These are phyloP conservation scores for Barnettozyma wickerhamii DNA, from an alignment of 805 yeast species.

Conservation along the genomic window DNA sequence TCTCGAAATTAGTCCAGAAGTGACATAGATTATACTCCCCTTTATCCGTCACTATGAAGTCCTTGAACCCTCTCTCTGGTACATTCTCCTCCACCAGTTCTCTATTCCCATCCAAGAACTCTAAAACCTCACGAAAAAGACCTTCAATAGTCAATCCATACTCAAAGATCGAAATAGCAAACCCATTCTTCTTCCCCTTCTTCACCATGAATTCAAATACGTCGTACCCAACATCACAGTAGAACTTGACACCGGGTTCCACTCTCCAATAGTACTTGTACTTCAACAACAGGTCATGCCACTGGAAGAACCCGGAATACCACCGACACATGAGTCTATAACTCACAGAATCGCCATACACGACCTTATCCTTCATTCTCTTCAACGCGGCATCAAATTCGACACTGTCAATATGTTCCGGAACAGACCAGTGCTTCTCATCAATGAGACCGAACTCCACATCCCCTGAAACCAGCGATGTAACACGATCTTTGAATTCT, in stretches of 20 bases:
- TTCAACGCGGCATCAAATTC: conserved; percentile 63
- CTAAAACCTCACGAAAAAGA: conserved; percentile 44
- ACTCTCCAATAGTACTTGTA: conserved; percentile 93
- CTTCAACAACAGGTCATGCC: conserved; percentile 58
- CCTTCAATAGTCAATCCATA: conserved; percentile 38
- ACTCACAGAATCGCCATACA: conserved; percentile 70
- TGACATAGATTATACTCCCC: conserved; percentile 78
- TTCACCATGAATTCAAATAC: conserved; percentile 57
- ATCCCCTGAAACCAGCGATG: conserved; percentile 56
- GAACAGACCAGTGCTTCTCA: conserved; percentile 79
- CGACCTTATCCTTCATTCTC: conserved; percentile 48
- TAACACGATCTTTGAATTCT: conserved; percentile 57
- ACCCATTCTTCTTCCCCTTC: conserved; percentile 65
- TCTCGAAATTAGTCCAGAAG: conserved; percentile 90
- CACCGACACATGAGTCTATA: conserved; percentile 91
- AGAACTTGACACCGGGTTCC: conserved; percentile 73
- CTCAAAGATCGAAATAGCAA: conserved; percentile 73
- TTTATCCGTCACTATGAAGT: conserved; percentile 68
- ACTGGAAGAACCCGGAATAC: conserved; percentile 80
- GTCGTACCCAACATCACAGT: conserved; percentile 59
- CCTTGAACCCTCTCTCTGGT: conserved; percentile 57
- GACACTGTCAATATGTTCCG: conserved; percentile 70
- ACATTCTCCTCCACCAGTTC: conserved; percentile 25
- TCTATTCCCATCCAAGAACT: conserved; percentile 9
- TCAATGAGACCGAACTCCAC: conserved; percentile 73